Conservation (phyloP, 2,329 filamentous ascomycete species). For the Aspergillus sp. region DNA sequence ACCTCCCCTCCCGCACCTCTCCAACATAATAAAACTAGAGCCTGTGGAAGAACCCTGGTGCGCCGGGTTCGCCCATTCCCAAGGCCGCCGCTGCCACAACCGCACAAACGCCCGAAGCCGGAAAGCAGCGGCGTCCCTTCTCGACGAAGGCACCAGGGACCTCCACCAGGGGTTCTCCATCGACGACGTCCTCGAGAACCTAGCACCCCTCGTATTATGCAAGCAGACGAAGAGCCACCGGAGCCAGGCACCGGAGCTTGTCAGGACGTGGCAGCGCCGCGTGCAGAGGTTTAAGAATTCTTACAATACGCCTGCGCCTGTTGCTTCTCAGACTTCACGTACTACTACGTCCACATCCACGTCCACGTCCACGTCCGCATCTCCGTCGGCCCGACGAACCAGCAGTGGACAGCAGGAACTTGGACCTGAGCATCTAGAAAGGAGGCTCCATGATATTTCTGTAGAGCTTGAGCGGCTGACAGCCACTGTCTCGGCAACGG, state of each 20-base stretch:
- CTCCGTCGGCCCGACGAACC: not conserved
- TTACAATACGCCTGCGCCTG: not conserved
- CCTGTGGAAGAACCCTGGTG: constrained; percentile 20
- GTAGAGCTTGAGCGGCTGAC: not conserved
- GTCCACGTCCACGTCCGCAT: not conserved
- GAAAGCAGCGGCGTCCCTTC: constrained; percentile 11
- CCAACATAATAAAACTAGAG: constrained; percentile 19
- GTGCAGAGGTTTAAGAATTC: not conserved
- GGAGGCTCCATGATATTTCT: not conserved
- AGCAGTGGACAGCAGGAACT: not conserved
- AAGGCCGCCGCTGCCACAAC: constrained; percentile 17
- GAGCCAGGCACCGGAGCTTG: constrained; percentile 16
- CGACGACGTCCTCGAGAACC: constrained; percentile 15
- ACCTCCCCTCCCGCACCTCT: constrained; percentile 10
- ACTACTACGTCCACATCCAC: not conserved
- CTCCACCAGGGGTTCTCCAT: constrained; percentile 15
- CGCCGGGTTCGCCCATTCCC: constrained; percentile 17
- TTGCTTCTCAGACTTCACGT: not conserved
- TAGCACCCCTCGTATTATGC: constrained; percentile 27
- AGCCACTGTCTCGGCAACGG: not conserved
- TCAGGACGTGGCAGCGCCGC: not conserved
- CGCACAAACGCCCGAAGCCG: constrained; percentile 16
- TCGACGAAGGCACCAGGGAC: constrained; percentile 16
- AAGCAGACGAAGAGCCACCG: constrained; percentile 16
- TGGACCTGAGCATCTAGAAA: not conserved